Percentiles rank a stretch among this genome's conserved stretches.
phyloP scores from a whole-genome alignment of 345 rosid genomes.

The Clausena lansium region DNA sequence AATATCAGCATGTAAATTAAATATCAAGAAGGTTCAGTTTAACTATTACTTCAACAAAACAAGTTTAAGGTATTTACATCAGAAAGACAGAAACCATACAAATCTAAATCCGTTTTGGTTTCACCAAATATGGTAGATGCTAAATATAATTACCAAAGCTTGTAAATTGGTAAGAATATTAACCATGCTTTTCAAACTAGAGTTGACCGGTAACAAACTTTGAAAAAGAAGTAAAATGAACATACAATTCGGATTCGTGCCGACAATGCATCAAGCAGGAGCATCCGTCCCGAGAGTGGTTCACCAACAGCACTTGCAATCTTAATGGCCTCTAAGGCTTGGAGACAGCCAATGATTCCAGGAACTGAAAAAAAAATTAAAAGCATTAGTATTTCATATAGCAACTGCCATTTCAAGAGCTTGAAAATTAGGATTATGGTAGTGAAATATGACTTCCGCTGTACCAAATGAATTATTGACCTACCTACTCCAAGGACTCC shows the following conservation, averaged over 20 bases:
- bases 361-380: constrained; percentile 54
- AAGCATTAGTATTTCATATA: background rate
- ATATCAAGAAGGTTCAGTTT: background rate
- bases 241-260: constrained; percentile 79
- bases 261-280: constrained; percentile 87
- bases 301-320: constrained; percentile 84
- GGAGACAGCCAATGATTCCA: constrained; percentile 91
- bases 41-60: background rate
- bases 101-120: background rate
- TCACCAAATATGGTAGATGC: background rate
- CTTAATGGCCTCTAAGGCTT: constrained; percentile 94
- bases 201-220: constrained; percentile 1
- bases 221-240: background rate
- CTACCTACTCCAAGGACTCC: constrained; percentile 91
- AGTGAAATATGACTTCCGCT: background rate
- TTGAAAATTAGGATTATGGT: background rate
- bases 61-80: background rate
- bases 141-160: background rate
- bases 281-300: constrained; percentile 86
- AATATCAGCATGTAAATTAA: constrained; percentile 4
- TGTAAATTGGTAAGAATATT: background rate
- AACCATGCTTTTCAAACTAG: background rate
- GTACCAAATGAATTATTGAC: constrained; percentile 7
- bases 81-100: background rate
- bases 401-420: background rate